These are phyloP conservation scores for Blastobotrys buckinghamii DNA, from an alignment of 1,139 yeast species.

Conservation along the genomic window DNA sequence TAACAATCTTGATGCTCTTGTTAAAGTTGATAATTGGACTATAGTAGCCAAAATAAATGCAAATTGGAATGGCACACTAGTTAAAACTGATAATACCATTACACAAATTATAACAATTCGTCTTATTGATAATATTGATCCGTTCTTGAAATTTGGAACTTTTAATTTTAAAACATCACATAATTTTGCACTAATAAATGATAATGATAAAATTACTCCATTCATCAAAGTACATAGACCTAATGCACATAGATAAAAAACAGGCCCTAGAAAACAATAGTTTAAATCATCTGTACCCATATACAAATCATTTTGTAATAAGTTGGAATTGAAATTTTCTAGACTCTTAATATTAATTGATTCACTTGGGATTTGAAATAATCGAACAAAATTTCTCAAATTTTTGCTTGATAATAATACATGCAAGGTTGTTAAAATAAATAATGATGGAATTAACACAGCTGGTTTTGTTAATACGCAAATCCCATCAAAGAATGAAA, in stretches of 20 bases:
- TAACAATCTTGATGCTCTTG: slow-evolving; percentile 1
- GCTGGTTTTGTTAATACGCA: background rate
- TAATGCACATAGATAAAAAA: slow-evolving; percentile 47
- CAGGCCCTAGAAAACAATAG: slow-evolving; percentile 48
- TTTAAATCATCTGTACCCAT: slow-evolving; percentile 53
- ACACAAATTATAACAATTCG: slow-evolving; percentile 12
- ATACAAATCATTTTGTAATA: slow-evolving; percentile 39
- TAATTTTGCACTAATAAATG: background rate
- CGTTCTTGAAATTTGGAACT: background rate
- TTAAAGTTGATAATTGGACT: slow-evolving; percentile 27
- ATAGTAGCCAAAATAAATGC: slow-evolving; percentile 36
- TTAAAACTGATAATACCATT: slow-evolving; percentile 13
- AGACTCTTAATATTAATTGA: slow-evolving; percentile 17
- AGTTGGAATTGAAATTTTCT: slow-evolving; percentile 18
- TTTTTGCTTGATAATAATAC: slow-evolving; percentile 10
- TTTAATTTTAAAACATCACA: background rate
- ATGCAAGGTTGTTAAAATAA: slow-evolving; percentile 8
- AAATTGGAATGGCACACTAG: slow-evolving; percentile 31
- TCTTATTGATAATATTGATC: slow-evolving; percentile 6
- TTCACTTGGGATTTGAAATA: slow-evolving; percentile 15
- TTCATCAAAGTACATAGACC: slow-evolving; percentile 39
- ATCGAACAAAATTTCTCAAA: slow-evolving; percentile 10
- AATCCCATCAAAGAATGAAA: slow-evolving; percentile 45
- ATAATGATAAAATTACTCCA: slow-evolving; percentile 10
- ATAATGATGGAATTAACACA: background rate